Evolutionary conservation across 2,329 filamentous ascomycete genomes (phyloP), one percentile per base, ranked within the genome.

Genomic region (Cladosporium sp.): DNA sequence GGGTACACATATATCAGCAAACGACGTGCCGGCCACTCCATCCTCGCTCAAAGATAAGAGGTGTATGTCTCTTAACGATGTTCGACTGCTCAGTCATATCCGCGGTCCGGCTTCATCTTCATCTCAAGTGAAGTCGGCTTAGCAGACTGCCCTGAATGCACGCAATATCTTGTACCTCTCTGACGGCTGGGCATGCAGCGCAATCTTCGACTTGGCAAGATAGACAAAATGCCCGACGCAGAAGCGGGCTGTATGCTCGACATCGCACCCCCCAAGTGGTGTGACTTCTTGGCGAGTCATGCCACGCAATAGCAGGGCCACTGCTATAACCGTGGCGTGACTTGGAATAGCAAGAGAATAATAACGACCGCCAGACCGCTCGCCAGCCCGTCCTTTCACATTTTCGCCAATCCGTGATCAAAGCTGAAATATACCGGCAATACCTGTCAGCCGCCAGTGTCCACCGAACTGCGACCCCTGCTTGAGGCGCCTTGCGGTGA

Each of bases 211-310:
- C 43, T 47, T 47, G 43, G 43, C 43, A 47, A 30, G 43, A 28
- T 47, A n/a, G n/a, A 28, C 43, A 47, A 47, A 47, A 47, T 47
- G 43, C 25, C 43, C 43, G 43, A 47, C 43, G 43, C 28, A n/a
- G 14, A 47, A 30, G 43, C 43, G 25, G 14, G 43, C 15, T 12
- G 25, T 30, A 30, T 47, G 43, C 43, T 47, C 25, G 43, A 47
- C 43, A 47, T 47, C 25, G 22, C 43, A n/a, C n/a, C n/a, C n/a
- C n/a, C n/a, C n/a, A n/a, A 47, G 43, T 47, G 43, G 43, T 20
- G 43, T 47, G 43, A 47, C 43, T 22, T 15, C 43, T 47, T 47
- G 43, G 43, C 43, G 30, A 34, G 30, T 34, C 30, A 34, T 9
- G 30, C 11, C 30, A 34, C 20, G 15, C 9, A 47, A 47, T 47